Base-by-base conservation (phyloP, 345 rosid genomes). In the Carallia pectinifolia region DNA sequence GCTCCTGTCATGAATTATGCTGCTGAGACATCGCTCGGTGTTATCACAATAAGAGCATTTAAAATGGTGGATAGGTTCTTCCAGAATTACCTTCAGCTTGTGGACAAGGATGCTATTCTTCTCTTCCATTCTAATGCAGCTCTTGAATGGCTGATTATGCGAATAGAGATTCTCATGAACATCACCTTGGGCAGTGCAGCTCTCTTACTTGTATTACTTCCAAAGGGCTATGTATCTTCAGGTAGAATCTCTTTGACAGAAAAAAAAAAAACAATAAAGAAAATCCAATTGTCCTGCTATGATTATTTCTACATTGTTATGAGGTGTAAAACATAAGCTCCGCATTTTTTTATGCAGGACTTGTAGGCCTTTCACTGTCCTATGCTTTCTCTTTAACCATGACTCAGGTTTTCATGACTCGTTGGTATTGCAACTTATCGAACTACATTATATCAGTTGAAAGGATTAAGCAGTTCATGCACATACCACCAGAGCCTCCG, bases 1-100 rank as follows among this genome's bases (percentile, higher is more conserved):
- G 96, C 98, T 65, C 98, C 98, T 6, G 86, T 94, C 18, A 88
- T 91, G 96, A 94, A 88, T 61, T 87, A 80, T 71, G 91, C 93
- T 62, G 81, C 96, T 1, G 97, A 94, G 85, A 91, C 98, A 66
- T 87, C 96, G 61, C 93, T 82, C 2, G 95, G 96, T 53, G 90
- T 84, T 47, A 81, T 85, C 64, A 91, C 97, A n/a, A 84, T 94
- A 69, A 84, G 97, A 83, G 93, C 96, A 64, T 94, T 91, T 50
- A 82, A 87, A 73, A 79, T 70, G 62, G 82, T 29, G 33, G 90
- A 91, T 34, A 84, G 84, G 70, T 94, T 89, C 87, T 88, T 77
- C 61, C 73, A 67, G 36, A 86, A 81, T 76, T 91, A 81, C 84
- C 54, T 84, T 37, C 66, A 80, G 66, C 87, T 94, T 15, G 91